Percentiles rank a stretch among this genome's conserved stretches.
These are phyloP conservation scores for Hymenoscyphus linearis DNA, from an alignment of 2,329 filamentous ascomycete genomes.

Conservation along the genomic window DNA sequence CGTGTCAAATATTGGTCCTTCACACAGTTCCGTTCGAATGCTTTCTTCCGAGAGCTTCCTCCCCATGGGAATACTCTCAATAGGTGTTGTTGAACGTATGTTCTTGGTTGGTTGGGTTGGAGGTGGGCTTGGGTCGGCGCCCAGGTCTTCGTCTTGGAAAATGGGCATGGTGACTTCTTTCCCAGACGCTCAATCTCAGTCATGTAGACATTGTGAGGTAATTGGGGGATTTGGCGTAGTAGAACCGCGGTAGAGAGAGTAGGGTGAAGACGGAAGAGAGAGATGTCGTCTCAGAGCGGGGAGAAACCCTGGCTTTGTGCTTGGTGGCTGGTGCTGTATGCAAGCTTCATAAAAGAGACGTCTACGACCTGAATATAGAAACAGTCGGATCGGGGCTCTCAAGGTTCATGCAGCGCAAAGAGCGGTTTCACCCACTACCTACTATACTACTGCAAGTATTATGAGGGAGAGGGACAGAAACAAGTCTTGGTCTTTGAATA, in stretches of 20 bases:
- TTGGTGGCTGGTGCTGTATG: slow-evolving; percentile 9
- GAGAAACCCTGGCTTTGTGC: slow-evolving; percentile 10
- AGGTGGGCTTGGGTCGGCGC: slow-evolving; percentile 27
- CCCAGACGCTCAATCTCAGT: slow-evolving; percentile 16
- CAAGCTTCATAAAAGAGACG: slow-evolving; percentile 17
- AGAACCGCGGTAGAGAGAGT: slow-evolving; percentile 5
- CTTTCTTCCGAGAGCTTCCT: slow-evolving; percentile 53
- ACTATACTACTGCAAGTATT: too few species aligned
- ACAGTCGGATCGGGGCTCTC: not conserved
- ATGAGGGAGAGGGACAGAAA: too few species aligned
- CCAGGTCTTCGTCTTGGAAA: slow-evolving; percentile 46
- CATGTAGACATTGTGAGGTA: slow-evolving; percentile 20
- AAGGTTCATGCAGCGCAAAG: not conserved
- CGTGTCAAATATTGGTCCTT: slow-evolving; percentile 43
- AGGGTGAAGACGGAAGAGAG: slow-evolving; percentile 3
- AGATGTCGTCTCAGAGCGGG: slow-evolving; percentile 20
- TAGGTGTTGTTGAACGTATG: slow-evolving; percentile 18
- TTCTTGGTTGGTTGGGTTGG: slow-evolving; percentile 18
- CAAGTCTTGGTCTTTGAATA: not conserved
- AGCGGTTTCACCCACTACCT: not conserved
- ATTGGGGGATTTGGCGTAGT: slow-evolving; percentile 6
- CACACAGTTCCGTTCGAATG: slow-evolving; percentile 55
- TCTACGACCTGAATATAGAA: not conserved
- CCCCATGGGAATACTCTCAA: slow-evolving; percentile 16
- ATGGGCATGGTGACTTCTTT: slow-evolving; percentile 46